These are phyloP conservation scores for Escallonia herrerae DNA, from an alignment of 129 eudicot genomes.

Conservation along the genomic window DNA sequence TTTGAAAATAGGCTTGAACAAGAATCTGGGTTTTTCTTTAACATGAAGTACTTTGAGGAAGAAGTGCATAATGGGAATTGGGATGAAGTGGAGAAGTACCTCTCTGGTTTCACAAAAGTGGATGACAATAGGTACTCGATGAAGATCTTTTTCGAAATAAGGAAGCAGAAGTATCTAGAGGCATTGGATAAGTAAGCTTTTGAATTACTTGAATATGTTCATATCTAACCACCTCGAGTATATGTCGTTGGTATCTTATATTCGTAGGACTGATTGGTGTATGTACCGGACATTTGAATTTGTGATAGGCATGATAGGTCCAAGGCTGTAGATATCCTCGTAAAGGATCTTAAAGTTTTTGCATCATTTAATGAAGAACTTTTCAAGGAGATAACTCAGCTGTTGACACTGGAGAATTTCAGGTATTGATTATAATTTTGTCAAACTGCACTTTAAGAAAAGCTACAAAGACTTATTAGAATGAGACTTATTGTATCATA, in stretches of 20 bases:
- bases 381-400: slow-evolving; percentile 86
- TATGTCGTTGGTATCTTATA: neutral
- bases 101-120: slow-evolving; percentile 85
- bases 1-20: slow-evolving; percentile 38
- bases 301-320: slow-evolving; percentile 70
- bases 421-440: slow-evolving; percentile 38
- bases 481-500: slow-evolving; percentile 15
- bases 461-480: neutral
- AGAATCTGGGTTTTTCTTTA: slow-evolving; percentile 87
- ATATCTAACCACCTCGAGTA: neutral
- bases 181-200: slow-evolving; percentile 77
- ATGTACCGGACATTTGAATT: slow-evolving; percentile 8
- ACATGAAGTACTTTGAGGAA: slow-evolving; percentile 94
- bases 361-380: slow-evolving; percentile 89
- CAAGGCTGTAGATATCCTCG: slow-evolving; percentile 82
- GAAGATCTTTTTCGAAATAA: slow-evolving; percentile 89
- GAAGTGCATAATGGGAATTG: slow-evolving; percentile 82
- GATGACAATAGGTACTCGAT: slow-evolving; percentile 92
- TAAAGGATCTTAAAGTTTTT: slow-evolving; percentile 88
- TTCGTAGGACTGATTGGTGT: neutral
- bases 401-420: slow-evolving; percentile 74
- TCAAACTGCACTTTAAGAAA: neutral
- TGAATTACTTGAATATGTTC: neutral
- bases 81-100: slow-evolving; percentile 87
- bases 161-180: slow-evolving; percentile 96